These are phyloP conservation scores for Alternaria solani DNA, from an alignment of 2,329 filamentous ascomycete genomes.

Conservation along the genomic window DNA sequence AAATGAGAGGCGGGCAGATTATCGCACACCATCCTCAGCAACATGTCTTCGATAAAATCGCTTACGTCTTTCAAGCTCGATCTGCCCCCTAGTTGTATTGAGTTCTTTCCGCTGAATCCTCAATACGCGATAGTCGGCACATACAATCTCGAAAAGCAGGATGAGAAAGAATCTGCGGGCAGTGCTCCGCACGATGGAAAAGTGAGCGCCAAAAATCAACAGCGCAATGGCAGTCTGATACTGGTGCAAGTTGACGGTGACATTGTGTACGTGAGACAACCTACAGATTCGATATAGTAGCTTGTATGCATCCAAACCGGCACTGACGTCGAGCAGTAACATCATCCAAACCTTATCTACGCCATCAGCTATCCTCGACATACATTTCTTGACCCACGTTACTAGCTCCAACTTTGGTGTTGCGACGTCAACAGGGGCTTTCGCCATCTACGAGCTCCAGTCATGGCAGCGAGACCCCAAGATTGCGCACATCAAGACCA, in stretches of 20 bases:
- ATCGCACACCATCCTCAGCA: slow-evolving; percentile 7
- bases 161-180: slow-evolving; percentile 37
- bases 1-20: slow-evolving; percentile 17
- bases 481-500: slow-evolving; percentile 50
- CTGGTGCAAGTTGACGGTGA: slow-evolving; percentile 66
- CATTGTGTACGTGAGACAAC: slow-evolving; percentile 62
- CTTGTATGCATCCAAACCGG: neutral
- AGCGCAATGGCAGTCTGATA: slow-evolving; percentile 76
- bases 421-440: slow-evolving; percentile 77
- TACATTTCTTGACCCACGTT: slow-evolving; percentile 72
- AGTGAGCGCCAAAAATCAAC: slow-evolving; percentile 59
- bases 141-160: slow-evolving; percentile 72
- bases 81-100: slow-evolving; percentile 78
- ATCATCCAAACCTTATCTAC: slow-evolving; percentile 67
- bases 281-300: neutral
- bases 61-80: slow-evolving; percentile 64
- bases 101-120: slow-evolving; percentile 70
- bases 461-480: slow-evolving; percentile 20
- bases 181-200: slow-evolving; percentile 29
- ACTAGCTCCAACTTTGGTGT: slow-evolving; percentile 70
- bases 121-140: slow-evolving; percentile 82
- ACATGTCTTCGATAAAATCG: slow-evolving; percentile 52
- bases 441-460: slow-evolving; percentile 69
- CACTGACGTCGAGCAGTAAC: slow-evolving; percentile 22
- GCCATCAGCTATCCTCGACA: slow-evolving; percentile 79